phyloP scores from a whole-genome alignment of 257 asterid genomes.

The Solanum infundibuliforme region DNA sequence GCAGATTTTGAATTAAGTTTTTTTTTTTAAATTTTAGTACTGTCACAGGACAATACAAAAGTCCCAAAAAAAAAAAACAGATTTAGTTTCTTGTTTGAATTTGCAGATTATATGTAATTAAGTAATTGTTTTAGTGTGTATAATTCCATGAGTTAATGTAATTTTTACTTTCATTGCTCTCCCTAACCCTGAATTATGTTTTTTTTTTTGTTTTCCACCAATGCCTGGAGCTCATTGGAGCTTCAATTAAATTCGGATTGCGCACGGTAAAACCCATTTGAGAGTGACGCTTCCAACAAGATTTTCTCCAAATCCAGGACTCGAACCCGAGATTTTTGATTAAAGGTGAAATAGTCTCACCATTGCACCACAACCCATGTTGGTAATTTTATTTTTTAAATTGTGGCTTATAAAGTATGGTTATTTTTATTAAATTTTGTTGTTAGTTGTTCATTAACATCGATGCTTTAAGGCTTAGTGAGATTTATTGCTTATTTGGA shows the following conservation, averaged over 20 bases:
- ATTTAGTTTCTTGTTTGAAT: neutral
- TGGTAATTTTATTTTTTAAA: too few relatives aligned
- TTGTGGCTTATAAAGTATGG: neutral
- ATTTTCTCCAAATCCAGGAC: too few relatives aligned
- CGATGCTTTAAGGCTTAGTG: neutral
- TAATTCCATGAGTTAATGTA: neutral
- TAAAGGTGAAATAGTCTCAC: neutral
- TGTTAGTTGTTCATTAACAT: neutral
- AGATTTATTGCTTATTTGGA: neutral
- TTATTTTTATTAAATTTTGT: neutral
- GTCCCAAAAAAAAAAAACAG: neutral
- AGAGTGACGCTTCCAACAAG: too few relatives aligned
- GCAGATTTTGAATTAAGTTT: slow-evolving; percentile 17
- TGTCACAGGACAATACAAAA: neutral
- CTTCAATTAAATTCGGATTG: too few relatives aligned
- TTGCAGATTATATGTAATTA: slow-evolving; percentile 1
- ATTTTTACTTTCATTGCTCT: neutral
- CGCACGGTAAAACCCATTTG: too few relatives aligned
- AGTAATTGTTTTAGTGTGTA: neutral
- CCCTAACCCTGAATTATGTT: neutral
- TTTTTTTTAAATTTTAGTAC: neutral
- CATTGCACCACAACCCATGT: neutral
- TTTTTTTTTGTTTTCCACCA: too few relatives aligned
- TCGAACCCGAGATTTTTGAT: fast-evolving
- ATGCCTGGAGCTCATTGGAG: neutral